Base-by-base conservation (phyloP, 768 basidiomycete species). In the Favolaschia claudopus region DNA sequence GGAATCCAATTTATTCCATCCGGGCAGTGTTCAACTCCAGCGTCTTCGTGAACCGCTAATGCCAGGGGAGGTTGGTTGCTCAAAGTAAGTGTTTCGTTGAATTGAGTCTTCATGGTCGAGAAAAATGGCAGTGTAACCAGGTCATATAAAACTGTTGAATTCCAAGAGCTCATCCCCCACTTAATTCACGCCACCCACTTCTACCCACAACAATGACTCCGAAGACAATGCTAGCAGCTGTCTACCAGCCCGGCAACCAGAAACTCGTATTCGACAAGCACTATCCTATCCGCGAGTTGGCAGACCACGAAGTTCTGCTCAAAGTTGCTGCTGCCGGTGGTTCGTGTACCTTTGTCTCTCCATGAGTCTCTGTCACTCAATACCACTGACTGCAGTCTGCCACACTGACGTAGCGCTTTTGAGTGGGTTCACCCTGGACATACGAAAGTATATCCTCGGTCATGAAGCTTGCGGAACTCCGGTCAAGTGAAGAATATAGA, bases 281-380 rank as follows among this genome's bases (percentile, higher is more conserved):
- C 15, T 55, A 60, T 45, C 53, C 63, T 4, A 59, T 63, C 9
- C 58, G 62, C 24, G 42, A 42, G 15, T 51, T 63, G 17, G 45
- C 38, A 29, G 58, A 62, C 27, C 50, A 64, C 39, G 54, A 67
- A 37, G 55, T 67, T 29, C 46, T 67, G 31, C 32, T 67, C 38
- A 64, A 65, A 40, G 42, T 67, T 15, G 43, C 60, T 24, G 66
- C 66, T 14, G 24, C 49, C 15, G 66, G 63, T 20, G 63, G 58
- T 60, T 19, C 4, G 53, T 44, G 24, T 15, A 13, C 14, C 13
- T 33, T 19, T 19, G 19, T 15, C 19, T 25, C 22, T 14, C 28
- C 27, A 14, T 48, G 22, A 14, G 13, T 15, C 27, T 8, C 7
- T 12, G 54, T 17, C 15, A 2, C 24, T 36, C 22, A 17, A 12